These are phyloP conservation scores for Blumeria graminis DNA, from an alignment of 2,329 filamentous ascomycete species.

Conservation along the genomic window DNA sequence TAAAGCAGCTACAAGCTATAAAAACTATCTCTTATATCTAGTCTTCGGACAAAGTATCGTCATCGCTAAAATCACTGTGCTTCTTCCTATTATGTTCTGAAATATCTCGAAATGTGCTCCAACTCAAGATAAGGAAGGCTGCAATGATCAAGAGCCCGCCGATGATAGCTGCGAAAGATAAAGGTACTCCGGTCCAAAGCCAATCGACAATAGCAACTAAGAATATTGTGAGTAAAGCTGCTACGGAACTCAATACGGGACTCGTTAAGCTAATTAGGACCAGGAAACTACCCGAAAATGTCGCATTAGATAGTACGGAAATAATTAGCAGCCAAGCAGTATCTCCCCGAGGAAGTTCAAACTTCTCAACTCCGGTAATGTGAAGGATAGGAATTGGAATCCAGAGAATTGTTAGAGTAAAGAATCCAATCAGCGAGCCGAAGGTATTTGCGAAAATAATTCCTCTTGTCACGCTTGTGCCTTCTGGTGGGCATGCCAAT, in stretches of 20 bases:
- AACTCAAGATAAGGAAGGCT: constrained; percentile 70
- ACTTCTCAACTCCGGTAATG: constrained; percentile 51
- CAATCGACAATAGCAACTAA: constrained; percentile 84
- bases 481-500: constrained; percentile 77
- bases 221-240: constrained; percentile 87
- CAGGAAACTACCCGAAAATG: constrained; percentile 79
- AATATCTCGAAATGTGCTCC: constrained; percentile 87
- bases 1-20: no score
- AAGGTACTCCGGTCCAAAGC: constrained; percentile 51
- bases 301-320: constrained; percentile 67
- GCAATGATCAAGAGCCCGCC: constrained; percentile 75
- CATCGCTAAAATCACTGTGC: no score
- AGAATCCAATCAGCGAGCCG: constrained; percentile 62
- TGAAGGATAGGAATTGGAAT: constrained; percentile 74
- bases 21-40: no score
- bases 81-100: constrained; percentile 19
- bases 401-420: constrained; percentile 77
- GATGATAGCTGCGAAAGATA: constrained; percentile 49
- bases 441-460: constrained; percentile 92
- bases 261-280: constrained; percentile 82
- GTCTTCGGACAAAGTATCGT: no score
- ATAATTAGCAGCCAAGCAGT: constrained; percentile 60
- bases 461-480: constrained; percentile 32
- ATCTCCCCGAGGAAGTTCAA: constrained; percentile 55
- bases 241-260: constrained; percentile 78